A percentile compares a stretch with the other conserved stretches of the same genome.
phyloP scores from a whole-genome alignment of 2,329 filamentous ascomycete genomes.

The Xylariaceae sp. region DNA sequence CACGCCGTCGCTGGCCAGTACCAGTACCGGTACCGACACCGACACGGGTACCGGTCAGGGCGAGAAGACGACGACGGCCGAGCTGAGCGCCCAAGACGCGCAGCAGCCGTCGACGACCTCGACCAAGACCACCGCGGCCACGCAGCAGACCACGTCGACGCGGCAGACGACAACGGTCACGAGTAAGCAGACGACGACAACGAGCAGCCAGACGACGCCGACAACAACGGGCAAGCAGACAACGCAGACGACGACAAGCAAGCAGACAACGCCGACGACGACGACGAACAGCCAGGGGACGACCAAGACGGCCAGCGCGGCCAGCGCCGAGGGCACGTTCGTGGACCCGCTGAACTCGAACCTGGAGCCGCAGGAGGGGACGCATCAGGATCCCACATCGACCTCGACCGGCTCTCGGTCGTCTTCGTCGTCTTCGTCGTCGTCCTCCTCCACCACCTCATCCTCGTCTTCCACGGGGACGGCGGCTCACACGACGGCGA shows the following conservation, averaged over 20 bases:
- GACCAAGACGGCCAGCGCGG: background rate
- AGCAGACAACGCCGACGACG: background rate
- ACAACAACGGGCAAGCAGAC: background rate
- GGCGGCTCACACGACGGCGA: no score
- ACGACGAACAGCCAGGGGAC: background rate
- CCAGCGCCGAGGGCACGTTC: no score
- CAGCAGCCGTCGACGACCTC: no score
- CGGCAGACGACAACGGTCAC: background rate
- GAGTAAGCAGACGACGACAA: background rate
- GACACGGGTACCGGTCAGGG: background rate
- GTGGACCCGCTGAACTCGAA: no score
- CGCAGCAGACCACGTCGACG: background rate
- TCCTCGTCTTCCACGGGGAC: no score
- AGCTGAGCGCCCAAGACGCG: no score
- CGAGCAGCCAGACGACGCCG: background rate
- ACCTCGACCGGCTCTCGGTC: no score
- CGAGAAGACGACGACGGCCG: background rate
- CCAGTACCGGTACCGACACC: background rate
- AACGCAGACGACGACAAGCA: background rate
- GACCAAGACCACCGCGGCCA: no score
- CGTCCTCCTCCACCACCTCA: no score
- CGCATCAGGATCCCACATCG: no score
- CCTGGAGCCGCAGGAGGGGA: no score
- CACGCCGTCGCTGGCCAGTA: background rate
- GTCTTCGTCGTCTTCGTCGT: no score